Evolutionary conservation across 2,329 filamentous ascomycete species (phyloP).

Genomic region (Trichophyton rubrum): DNA sequence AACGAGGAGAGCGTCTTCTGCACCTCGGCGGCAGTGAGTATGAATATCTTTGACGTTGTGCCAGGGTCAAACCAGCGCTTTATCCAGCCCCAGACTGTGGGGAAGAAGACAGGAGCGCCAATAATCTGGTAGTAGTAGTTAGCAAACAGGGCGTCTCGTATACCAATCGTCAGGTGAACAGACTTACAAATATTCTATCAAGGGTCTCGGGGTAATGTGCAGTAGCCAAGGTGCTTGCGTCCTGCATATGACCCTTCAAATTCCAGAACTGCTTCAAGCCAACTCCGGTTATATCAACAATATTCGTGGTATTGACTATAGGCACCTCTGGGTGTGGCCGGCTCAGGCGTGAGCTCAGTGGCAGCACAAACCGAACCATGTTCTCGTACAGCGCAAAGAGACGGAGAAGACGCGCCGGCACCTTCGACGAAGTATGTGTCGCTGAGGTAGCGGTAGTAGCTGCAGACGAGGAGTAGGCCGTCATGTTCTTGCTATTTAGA

Average conservation of each 20-base stretch:
- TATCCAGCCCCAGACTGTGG: conserved; percentile 82
- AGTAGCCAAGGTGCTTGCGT: conserved; percentile 74
- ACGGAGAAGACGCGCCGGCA: conserved; percentile 61
- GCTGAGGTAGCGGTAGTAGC: conserved; percentile 40
- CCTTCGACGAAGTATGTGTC: conserved; percentile 46
- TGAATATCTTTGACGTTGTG: conserved; percentile 92
- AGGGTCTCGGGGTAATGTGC: conserved; percentile 92
- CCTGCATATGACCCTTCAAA: conserved; percentile 84
- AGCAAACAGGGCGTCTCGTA: background rate
- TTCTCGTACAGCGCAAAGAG: conserved; percentile 92
- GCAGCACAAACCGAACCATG: conserved; percentile 73
- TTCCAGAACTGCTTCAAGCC: conserved; percentile 94
- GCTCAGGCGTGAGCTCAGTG: conserved; percentile 67
- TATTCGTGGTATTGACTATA: conserved; percentile 85
- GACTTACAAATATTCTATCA: conserved; percentile 58
- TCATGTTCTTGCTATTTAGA: conserved; percentile 69
- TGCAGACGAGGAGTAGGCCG: conserved; percentile 53
- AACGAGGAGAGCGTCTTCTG: conserved; percentile 64
- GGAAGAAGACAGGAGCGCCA: conserved; percentile 80
- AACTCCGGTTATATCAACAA: conserved; percentile 81
- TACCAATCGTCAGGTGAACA: background rate
- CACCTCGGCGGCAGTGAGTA: conserved; percentile 62
- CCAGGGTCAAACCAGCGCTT: conserved; percentile 93
- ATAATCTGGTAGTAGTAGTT: conserved; percentile 47
- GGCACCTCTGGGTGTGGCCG: conserved; percentile 66